phyloP scores from a whole-genome alignment of 306 rosid species.

The Cucumis hystrix region DNA sequence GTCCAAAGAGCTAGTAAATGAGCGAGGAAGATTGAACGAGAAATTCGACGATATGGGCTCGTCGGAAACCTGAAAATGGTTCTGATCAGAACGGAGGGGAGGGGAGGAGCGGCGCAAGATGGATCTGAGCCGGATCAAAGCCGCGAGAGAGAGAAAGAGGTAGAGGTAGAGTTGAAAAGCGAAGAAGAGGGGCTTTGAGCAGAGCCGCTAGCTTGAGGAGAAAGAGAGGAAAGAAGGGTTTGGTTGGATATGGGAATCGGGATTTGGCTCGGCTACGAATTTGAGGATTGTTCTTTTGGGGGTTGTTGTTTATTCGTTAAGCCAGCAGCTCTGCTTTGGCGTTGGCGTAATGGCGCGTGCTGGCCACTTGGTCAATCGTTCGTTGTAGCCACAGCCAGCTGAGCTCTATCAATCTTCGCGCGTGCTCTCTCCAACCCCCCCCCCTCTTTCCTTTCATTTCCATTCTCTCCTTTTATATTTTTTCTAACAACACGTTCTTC shows the following conservation, averaged over 20 bases:
- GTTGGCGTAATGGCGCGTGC: constrained; percentile 1
- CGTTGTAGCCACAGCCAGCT: constrained; percentile 4
- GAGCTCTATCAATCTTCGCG: not conserved
- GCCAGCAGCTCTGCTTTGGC: not conserved
- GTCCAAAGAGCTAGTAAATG: not conserved
- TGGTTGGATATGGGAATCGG: not conserved
- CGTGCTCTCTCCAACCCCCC: not conserved
- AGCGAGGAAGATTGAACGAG: not conserved
- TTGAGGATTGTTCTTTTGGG: not conserved
- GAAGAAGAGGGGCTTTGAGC: constrained; percentile 21
- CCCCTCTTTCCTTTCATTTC: not conserved
- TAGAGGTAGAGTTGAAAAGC: not conserved
- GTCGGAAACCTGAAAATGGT: not conserved
- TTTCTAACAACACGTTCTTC: no score
- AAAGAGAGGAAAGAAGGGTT: not conserved
- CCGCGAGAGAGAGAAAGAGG: constrained; percentile 18
- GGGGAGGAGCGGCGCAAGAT: constrained; percentile 19
- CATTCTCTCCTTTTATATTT: not conserved
- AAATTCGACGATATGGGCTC: not conserved
- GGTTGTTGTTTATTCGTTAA: not conserved
- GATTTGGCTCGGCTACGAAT: constrained; percentile 4
- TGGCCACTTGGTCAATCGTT: not conserved
- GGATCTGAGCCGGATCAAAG: constrained; percentile 39
- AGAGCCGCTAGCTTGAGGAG: constrained; percentile 37
- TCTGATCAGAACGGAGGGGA: constrained; percentile 8